These are phyloP conservation scores for Nakazawaea populi DNA, from an alignment of 805 yeast species.

Conservation along the genomic window DNA sequence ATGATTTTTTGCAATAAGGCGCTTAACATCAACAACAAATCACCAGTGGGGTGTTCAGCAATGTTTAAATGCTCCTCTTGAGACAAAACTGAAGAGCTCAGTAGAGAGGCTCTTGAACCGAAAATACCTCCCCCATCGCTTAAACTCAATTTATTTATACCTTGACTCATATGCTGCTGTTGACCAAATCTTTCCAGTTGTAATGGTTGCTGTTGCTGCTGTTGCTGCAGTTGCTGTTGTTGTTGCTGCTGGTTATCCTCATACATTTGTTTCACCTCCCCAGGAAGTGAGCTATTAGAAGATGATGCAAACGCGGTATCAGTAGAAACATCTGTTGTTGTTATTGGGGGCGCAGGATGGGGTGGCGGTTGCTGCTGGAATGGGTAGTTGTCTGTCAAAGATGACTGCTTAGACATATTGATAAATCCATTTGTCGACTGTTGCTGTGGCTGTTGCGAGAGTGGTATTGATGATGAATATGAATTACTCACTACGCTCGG, in stretches of 20 bases:
- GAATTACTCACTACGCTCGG: constrained; percentile 43
- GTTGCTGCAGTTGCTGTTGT: constrained; percentile 14
- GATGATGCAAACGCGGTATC: constrained; percentile 37
- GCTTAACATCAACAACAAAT: constrained; percentile 77
- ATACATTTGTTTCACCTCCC: constrained; percentile 8
- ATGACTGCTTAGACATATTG: constrained; percentile 13
- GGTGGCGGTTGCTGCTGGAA: constrained; percentile 21
- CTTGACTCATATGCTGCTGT: background rate
- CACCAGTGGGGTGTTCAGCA: constrained; percentile 77
- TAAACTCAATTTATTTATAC: background rate
- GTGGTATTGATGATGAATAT: constrained; percentile 9
- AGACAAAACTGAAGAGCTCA: constrained; percentile 11
- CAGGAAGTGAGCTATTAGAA: constrained; percentile 29
- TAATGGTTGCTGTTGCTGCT: constrained; percentile 7
- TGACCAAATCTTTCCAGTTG: background rate
- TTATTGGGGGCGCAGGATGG: constrained; percentile 38
- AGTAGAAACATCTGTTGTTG: constrained; percentile 50
- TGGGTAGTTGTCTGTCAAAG: constrained; percentile 1
- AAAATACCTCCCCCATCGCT: constrained; percentile 6
- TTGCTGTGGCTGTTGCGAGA: constrained; percentile 10
- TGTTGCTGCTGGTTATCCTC: constrained; percentile 12
- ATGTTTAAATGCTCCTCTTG: constrained; percentile 60
- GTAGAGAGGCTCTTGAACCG: constrained; percentile 8
- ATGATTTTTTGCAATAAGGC: constrained; percentile 81
- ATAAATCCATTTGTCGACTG: constrained; percentile 12